Base-by-base conservation (phyloP, 1,284 basidiomycete genomes). In the Trametes hirsuta region DNA sequence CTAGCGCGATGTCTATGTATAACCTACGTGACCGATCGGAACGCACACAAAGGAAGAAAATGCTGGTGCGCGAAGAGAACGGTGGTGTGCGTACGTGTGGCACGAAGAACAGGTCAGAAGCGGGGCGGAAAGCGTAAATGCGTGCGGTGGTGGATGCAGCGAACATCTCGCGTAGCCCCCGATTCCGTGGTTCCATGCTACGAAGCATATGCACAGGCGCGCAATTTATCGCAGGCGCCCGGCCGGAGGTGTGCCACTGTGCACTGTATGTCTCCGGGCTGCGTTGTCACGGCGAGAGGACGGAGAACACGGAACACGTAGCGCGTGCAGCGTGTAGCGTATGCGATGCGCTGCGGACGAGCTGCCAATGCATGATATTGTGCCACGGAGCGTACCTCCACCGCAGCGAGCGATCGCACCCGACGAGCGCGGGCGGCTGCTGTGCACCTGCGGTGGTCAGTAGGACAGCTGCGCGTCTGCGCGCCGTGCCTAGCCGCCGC, bases 211-310 rank as follows among this genome's bases (percentile, higher is more conserved):
- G 42, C 34, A 12, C 24, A 46, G 42, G 52, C 42, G 52, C 52
- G 52, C 52, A 53, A 53, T 39, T 37, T 53, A 53, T 22, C 52
- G 52, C 51, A 51, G 39, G 37, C 49, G 40, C 49, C 39, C 39
- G 44, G 40, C 50, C 18, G 9, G n/a, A n/a, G 42, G 42, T 22
- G 39, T 5, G 14, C 12, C n/a, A 11, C 39, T 14, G 39, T 5
- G n/a, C 6, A 5, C 4, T 12, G 5, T 40, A 8, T 5, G 25
- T 37, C 6, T 37, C 49, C 36, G 49, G 37, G 37, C 6, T 18
- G 47, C 35, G 36, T 14, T 30, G 18, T 15, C 22, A 51, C 14
- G 36, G 48, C 48, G 15, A 39, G 24, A 24, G 36, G 21, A 35
- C 37, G 48, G 36, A 49, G 47, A 15, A 10, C 45, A 34, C 24